Conservation (phyloP, 805 yeast genomes). For the Scheffersomyces coipomensis region DNA sequence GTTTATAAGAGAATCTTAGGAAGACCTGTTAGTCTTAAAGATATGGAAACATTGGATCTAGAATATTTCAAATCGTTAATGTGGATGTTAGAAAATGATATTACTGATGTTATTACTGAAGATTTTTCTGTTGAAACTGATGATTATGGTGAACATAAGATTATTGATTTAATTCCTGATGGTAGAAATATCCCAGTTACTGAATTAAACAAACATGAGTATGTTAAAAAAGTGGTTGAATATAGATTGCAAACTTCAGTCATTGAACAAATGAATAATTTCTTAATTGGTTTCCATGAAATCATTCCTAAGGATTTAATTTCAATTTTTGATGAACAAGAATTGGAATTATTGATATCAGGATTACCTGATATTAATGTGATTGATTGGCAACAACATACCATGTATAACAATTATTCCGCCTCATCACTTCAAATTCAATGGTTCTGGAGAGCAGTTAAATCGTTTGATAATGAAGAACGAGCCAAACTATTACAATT, state of each 20-base stretch:
- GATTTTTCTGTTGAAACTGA: constrained; percentile 92
- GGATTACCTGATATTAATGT: constrained; percentile 97
- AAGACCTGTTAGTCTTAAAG: constrained; percentile 78
- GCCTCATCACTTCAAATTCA: constrained; percentile 82
- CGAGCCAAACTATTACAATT: constrained; percentile 91
- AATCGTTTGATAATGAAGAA: constrained; percentile 91
- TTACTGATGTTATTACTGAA: constrained; percentile 92
- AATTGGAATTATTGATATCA: constrained; percentile 84
- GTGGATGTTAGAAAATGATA: constrained; percentile 97
- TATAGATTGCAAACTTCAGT: constrained; percentile 82
- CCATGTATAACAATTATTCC: constrained; percentile 77
- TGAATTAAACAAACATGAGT: constrained; percentile 86
- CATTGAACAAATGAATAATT: constrained; percentile 81
- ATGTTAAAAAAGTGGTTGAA: constrained; percentile 82
- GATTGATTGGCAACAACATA: constrained; percentile 90
- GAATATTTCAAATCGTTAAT: constrained; percentile 88
- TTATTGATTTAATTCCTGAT: constrained; percentile 75
- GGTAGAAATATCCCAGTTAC: constrained; percentile 87
- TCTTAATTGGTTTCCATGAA: constrained; percentile 85
- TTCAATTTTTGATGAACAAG: constrained; percentile 91
- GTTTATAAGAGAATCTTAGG: constrained; percentile 87
- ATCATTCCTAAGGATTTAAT: constrained; percentile 82
- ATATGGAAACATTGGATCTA: constrained; percentile 89
- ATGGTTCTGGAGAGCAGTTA: constrained; percentile 98
- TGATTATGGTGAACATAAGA: constrained; percentile 87